Base-by-base conservation (phyloP, 257 asterid genomes). In the Solanum pinnatisectum region DNA sequence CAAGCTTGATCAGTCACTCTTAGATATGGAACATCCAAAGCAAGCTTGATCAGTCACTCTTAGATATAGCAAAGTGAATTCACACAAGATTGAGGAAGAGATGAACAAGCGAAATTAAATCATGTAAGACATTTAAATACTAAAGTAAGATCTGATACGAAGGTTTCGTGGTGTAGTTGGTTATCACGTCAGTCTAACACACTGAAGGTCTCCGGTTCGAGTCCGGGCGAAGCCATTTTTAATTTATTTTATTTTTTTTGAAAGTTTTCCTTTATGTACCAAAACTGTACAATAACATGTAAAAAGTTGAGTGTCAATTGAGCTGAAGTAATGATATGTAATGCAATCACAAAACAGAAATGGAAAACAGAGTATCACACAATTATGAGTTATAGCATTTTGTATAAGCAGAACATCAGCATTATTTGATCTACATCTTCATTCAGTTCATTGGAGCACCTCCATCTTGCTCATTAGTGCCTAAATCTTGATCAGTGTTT, bases 141-240 rank as follows among this genome's bases (percentile, higher is more conserved):
- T 9, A 4, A 59, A 59, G 27, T 59, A 52, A 3, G 0, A 2
- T 6, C 9, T 6, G 0, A 0, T 2, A 2, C 9, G 8, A 44
- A 0, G 95, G 95, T 92, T 71, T 94, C 94, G 95, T 93, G 95
- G 95, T 94, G 95, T 94, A 91, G 96, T 93, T 94, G 95, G 96
- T 93, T 94, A 94, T 93, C 95, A 93, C 93, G 95, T 94, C 96
- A 92, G 94, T 30, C 30, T 92, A 95, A 95, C 96, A 93, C 97
- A 92, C 98, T 93, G 96, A 94, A 95, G 94, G 98, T 94, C 96
- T 94, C 96, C 96, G 96, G 94, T 93, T 94, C 96, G 92, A 94
- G 78, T 52, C 95, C 95, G 94, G 95, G 95, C 95, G 93, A 93
- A 76, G 98, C 94, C 96, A 92, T 2, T 6, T 14, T 33, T n/a